These are phyloP conservation scores for Melastoma candidum DNA, from an alignment of 441 rosid species.

Conservation along the genomic window DNA sequence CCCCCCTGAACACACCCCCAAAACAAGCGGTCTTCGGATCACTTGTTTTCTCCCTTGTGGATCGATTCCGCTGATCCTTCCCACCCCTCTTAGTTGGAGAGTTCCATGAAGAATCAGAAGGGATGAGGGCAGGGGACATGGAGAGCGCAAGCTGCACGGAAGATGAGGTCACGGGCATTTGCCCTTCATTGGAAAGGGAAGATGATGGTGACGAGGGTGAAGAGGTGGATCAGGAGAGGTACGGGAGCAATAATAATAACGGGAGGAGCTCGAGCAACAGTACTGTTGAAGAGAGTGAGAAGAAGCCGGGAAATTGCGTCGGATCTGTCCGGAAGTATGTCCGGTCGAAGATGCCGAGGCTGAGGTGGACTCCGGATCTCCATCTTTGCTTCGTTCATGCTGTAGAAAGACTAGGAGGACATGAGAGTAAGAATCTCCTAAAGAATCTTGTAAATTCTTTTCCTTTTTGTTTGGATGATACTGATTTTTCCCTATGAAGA, in stretches of 20 bases:
- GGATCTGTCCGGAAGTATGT: slow-evolving; percentile 23
- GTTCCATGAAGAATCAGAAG: not conserved
- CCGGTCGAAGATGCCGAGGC: slow-evolving; percentile 31
- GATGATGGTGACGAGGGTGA: slow-evolving; percentile 4
- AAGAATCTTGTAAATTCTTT: not conserved
- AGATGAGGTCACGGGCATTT: no score
- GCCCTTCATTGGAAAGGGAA: slow-evolving; percentile 1
- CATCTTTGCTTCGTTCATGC: slow-evolving; percentile 33
- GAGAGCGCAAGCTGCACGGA: no score
- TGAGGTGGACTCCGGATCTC: slow-evolving; percentile 35
- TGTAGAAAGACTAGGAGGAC: slow-evolving; percentile 32
- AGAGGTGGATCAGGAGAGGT: slow-evolving; percentile 13
- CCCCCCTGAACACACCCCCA: no score
- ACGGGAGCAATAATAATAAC: slow-evolving; percentile 19
- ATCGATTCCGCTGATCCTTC: not conserved
- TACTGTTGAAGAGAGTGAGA: slow-evolving; percentile 24
- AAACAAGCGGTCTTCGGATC: no score
- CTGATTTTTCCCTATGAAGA: not conserved
- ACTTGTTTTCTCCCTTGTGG: no score
- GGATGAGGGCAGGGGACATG: no score
- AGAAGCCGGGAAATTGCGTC: slow-evolving; percentile 15
- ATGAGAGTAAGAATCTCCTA: slow-evolving; percentile 21
- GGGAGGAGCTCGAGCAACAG: slow-evolving; percentile 34
- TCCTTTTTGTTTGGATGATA: not conserved
- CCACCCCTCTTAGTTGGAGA: no score